Base-by-base conservation (phyloP, 2,329 filamentous ascomycete genomes). In the Blumeria hordei region DNA sequence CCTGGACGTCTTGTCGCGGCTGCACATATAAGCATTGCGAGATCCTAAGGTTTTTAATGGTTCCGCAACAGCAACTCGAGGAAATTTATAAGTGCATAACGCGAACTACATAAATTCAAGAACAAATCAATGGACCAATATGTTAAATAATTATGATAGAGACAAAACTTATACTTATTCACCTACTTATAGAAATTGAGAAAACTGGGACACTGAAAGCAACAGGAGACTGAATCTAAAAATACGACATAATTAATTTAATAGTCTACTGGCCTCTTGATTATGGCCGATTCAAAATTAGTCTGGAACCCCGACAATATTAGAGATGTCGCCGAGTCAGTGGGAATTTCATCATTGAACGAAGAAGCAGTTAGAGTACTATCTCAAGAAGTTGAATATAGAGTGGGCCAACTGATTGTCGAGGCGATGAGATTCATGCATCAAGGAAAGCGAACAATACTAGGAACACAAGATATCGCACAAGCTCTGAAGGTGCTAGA, bases 261-360 rank as follows among this genome's bases (percentile, higher is more conserved):
- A 33, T 34, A 34, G 33, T 52, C 10, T 41, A 11, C 3, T 11
- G 37, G n/a, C n/a, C 18, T 18, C 33, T n/a, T 35, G 8, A 21
- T n/a, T 4, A 63, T 63, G 62, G 53, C 61, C 5, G 64, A 66
- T 50, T 59, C 57, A 51, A 66, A 66, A 64, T 72, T 81, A 32
- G 80, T 95, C 62, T 96, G 92, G 92, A 96, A 95, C 66, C 81
- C 85, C 16, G 92, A 98, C 64, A 96, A 94, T 62, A 85, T 98
- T 63, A 82, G 81, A 62, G 92, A 98, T 67, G 88, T 96, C 58
- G 90, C 92, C 61, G 92, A 98, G 68, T 94, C 92, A 1, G 85
- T 96, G 51, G 92, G 92, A 56, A 88, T 98, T 62, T 72, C 77
- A 61, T 76, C 78, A 55, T 75, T 96, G 47, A 80, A 78, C 65